Percentiles rank a stretch among this genome's conserved stretches.
These are phyloP conservation scores for Leccinum broughii DNA, from an alignment of 768 basidiomycete species.

Conservation along the genomic window DNA sequence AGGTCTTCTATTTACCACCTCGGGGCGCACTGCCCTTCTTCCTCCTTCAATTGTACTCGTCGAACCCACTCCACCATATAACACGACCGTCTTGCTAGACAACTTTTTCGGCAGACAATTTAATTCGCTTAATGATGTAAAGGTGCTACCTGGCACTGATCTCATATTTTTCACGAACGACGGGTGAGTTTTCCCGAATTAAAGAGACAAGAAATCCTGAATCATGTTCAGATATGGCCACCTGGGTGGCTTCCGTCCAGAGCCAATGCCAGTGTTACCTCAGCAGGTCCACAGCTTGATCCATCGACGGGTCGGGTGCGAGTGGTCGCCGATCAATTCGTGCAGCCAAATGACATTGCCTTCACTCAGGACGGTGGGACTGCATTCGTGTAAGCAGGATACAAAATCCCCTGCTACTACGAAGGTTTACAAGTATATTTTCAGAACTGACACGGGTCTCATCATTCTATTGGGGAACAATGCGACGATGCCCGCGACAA, in stretches of 20 bases:
- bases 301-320: background rate
- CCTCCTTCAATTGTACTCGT: background rate
- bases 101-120: constrained; percentile 1
- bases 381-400: background rate
- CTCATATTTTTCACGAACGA: background rate
- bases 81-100: constrained; percentile 1
- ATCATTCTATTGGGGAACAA: background rate
- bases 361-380: background rate
- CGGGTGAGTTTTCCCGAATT: background rate
- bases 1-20: background rate
- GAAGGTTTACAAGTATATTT: background rate
- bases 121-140: background rate
- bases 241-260: background rate
- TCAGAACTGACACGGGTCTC: background rate
- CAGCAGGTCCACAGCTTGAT: background rate
- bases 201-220: background rate
- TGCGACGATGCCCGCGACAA: background rate
- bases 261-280: background rate
- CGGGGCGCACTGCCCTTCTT: background rate
- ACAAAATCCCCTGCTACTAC: background rate
- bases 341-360: background rate
- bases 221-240: background rate
- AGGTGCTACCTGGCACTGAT: background rate
- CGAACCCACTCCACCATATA: background rate
- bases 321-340: background rate